These are phyloP conservation scores for Botrytis squamosa DNA, from an alignment of 2,329 filamentous ascomycete genomes.

Conservation along the genomic window DNA sequence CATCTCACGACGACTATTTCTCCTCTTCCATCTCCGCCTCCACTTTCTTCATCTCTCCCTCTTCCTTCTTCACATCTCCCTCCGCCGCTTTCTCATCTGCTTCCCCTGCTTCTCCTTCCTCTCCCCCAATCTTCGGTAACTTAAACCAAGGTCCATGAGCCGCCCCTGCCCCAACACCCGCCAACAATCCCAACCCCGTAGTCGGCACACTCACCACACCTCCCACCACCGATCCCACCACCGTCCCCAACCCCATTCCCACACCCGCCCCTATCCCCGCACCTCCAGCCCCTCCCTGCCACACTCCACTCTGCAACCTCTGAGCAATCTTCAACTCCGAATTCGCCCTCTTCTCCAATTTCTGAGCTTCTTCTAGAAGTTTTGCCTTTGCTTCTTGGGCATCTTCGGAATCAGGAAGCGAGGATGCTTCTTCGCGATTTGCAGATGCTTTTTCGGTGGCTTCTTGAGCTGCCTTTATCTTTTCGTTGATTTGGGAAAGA, in stretches of 20 bases:
- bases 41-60: slow-evolving; percentile 19
- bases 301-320: slow-evolving; percentile 34
- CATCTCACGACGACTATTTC: background rate
- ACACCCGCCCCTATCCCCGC: slow-evolving; percentile 31
- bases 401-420: slow-evolving; percentile 19
- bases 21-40: background rate
- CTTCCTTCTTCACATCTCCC: background rate
- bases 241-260: slow-evolving; percentile 27
- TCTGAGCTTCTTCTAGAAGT: slow-evolving; percentile 26
- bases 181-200: slow-evolving; percentile 28
- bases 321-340: slow-evolving; percentile 70
- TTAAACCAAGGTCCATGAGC: slow-evolving; percentile 34
- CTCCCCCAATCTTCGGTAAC: slow-evolving; percentile 19
- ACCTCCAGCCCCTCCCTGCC: slow-evolving; percentile 32
- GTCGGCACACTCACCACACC: slow-evolving; percentile 29
- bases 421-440: slow-evolving; percentile 19
- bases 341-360: slow-evolving; percentile 26
- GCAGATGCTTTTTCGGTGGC: slow-evolving; percentile 20
- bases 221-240: slow-evolving; percentile 25
- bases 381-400: slow-evolving; percentile 27
- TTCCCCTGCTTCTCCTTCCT: slow-evolving; percentile 16
- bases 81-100: slow-evolving; percentile 18
- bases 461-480: slow-evolving; percentile 22
- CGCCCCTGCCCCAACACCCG: slow-evolving; percentile 27
- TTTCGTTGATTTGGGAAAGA: slow-evolving; percentile 23